These are phyloP conservation scores for Pisolithus orientalis DNA, from an alignment of 768 basidiomycete species.

Conservation along the genomic window DNA sequence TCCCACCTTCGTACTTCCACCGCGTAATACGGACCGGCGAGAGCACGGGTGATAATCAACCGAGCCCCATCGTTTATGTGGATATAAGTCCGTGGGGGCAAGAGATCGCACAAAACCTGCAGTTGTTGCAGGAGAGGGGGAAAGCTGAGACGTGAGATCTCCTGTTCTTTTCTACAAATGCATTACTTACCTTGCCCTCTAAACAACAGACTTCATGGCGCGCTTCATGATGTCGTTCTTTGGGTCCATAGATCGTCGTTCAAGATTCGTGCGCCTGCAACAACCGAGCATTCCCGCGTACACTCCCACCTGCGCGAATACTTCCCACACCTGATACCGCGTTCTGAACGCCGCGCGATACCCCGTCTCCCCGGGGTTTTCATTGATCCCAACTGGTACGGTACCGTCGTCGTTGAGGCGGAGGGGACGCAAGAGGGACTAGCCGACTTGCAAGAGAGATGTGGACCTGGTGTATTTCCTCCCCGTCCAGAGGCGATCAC, in stretches of 20 bases:
- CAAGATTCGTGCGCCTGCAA: conserved; percentile 47
- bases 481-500: conserved; percentile 39
- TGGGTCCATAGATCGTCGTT: conserved; percentile 84
- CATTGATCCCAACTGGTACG: conserved; percentile 79
- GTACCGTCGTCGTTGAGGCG: conserved; percentile 75
- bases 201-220: conserved; percentile 62
- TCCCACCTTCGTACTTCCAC: conserved; percentile 87
- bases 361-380: conserved; percentile 49
- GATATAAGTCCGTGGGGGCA: conserved; percentile 76
- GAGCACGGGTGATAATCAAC: conserved; percentile 30
- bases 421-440: conserved; percentile 85
- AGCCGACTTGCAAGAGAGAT: conserved; percentile 68
- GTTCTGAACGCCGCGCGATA: conserved; percentile 36
- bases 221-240: conserved; percentile 72
- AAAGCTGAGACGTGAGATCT: conserved; percentile 74
- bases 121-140: conserved; percentile 71
- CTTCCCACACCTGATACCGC: conserved; percentile 17
- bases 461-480: conserved; percentile 62
- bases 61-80: conserved; percentile 62
- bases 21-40: conserved; percentile 63
- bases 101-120: conserved; percentile 67
- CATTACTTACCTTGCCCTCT: conserved; percentile 6
- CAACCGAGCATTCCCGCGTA: conserved; percentile 24
- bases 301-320: conserved; percentile 21
- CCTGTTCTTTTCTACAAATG: neutral